Evolutionary conservation across 306 rosid species (phyloP), one percentile per base, ranked within the genome.

Genomic region (Rosa multiflora): DNA sequence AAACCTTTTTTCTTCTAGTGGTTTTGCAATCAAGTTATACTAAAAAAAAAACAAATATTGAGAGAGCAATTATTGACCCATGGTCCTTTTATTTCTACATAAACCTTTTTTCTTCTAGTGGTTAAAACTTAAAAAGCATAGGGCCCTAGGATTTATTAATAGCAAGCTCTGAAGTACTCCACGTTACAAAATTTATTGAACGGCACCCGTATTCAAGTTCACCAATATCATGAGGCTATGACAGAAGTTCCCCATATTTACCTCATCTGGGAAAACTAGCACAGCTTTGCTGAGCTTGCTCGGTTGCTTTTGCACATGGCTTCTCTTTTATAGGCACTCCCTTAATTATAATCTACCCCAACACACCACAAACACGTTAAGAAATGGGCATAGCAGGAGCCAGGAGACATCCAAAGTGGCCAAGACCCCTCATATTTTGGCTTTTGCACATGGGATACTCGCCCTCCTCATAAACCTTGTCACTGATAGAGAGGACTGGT

Each of bases 361-460:
- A 61, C 67, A 26, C 18, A 37, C 37, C 55, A 75, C 26, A 4
- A 75, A 23, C 26, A 42, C 70, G 69, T 75, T 23, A 23, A 75
- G 78, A 59, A 51, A 59, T 75, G 21, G 47, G 53, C 21, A 40
- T 8, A 56, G 40, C 35, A 52, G 32, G 40, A 70, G 18, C 40
- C n/a, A 52, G 10, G 66, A 73, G 77, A 74, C 61, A 84, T 70
- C 66, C 82, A 43, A 32, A 77, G 49, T 42, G 70, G 83, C 84
- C 75, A 79, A 85, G 53, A 52, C 29, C 86, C 89, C 91, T 83
- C 67, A 64, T 87, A 89, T 39, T 1, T 80, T 85, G 97, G 94
- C 90, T 89, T 94, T 94, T 44, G 94, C 98, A 94, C 98, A 90
- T 94, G 98, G 88, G 73, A 68, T 75, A 76, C 85, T 82, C 79